Conservation (phyloP, 192 early-diverging fungal species). For the Globomyces pollinis-pini region DNA sequence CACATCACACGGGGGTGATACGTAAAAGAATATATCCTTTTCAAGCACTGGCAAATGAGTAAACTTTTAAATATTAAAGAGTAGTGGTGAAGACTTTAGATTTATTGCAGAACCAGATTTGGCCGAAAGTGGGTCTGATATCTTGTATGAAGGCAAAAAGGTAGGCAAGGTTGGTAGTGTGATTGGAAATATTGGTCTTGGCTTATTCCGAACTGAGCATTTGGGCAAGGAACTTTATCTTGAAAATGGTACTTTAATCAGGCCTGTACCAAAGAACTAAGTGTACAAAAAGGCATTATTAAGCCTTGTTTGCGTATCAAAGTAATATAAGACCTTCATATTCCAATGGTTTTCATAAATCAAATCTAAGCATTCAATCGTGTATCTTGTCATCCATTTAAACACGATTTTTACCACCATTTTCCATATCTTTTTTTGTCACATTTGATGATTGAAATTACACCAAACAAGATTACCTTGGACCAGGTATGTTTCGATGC, state of each 20-base stretch:
- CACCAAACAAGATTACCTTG: background rate
- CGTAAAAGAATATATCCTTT: slow-evolving; percentile 67
- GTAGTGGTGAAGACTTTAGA: slow-evolving; percentile 20
- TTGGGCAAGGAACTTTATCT: too few relatives aligned
- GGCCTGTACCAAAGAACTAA: too few relatives aligned
- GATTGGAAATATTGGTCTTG: slow-evolving; percentile 75
- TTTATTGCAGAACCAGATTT: slow-evolving; percentile 9
- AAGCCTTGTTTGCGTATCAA: too few relatives aligned
- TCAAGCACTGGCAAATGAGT: slow-evolving; percentile 36
- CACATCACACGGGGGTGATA: slow-evolving; percentile 87
- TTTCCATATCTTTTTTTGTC: too few relatives aligned
- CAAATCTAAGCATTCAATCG: too few relatives aligned
- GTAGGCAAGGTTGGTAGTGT: slow-evolving; percentile 61
- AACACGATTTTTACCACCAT: too few relatives aligned
- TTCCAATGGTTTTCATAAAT: too few relatives aligned
- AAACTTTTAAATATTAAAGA: slow-evolving; percentile 51
- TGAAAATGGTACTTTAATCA: too few relatives aligned
- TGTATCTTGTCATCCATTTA: too few relatives aligned
- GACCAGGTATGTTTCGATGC: too few relatives aligned
- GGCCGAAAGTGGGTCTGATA: slow-evolving; percentile 14
- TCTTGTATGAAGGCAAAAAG: slow-evolving; percentile 20
- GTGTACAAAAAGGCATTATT: too few relatives aligned
- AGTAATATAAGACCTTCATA: too few relatives aligned
- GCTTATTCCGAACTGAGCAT: slow-evolving; percentile 76
- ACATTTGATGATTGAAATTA: slow-evolving; percentile 2